Evolutionary conservation across 345 rosid species (phyloP).

Genomic region (Sisymbrium altissimum): DNA sequence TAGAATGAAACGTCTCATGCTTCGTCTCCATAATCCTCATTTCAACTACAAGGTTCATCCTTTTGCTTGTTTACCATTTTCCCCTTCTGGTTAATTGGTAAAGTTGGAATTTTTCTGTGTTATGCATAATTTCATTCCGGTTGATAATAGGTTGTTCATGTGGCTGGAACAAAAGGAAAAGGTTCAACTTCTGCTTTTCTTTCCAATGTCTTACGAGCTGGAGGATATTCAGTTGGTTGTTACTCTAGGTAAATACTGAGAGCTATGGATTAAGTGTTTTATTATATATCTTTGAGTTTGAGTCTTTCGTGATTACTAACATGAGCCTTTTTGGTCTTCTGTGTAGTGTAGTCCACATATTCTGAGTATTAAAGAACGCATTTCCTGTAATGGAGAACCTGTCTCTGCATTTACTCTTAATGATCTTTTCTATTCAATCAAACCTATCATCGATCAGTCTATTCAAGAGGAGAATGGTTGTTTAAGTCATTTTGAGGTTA

Average conservation of each 20-base stretch:
- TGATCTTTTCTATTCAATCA: constrained; percentile 51
- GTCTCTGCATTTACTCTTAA: constrained; percentile 57
- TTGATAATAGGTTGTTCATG: constrained; percentile 55
- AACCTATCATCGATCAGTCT: constrained; percentile 54
- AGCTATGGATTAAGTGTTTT: background rate
- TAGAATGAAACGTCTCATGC: constrained; percentile 71
- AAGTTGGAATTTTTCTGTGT: background rate
- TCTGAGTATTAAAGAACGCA: constrained; percentile 71
- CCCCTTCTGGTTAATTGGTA: background rate
- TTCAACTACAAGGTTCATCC: constrained; percentile 48
- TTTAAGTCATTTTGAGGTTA: constrained; percentile 87
- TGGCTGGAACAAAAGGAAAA: constrained; percentile 96
- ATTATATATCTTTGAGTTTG: background rate
- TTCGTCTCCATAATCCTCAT: constrained; percentile 72
- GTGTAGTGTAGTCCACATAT: constrained; percentile 74
- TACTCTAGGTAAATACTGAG: constrained; percentile 60
- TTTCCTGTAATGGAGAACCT: constrained; percentile 55
- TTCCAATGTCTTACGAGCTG: constrained; percentile 64
- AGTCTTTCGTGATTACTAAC: background rate
- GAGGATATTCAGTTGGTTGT: constrained; percentile 75
- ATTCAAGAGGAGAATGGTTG: constrained; percentile 51
- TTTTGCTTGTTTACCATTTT: background rate
- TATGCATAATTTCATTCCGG: background rate
- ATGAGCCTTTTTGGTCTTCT: background rate
- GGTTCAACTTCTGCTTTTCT: constrained; percentile 92